Percentiles rank a stretch among this genome's conserved stretches.
Conservation (phyloP, 305 asterid genomes). For the Fraxinus sp. region DNA sequence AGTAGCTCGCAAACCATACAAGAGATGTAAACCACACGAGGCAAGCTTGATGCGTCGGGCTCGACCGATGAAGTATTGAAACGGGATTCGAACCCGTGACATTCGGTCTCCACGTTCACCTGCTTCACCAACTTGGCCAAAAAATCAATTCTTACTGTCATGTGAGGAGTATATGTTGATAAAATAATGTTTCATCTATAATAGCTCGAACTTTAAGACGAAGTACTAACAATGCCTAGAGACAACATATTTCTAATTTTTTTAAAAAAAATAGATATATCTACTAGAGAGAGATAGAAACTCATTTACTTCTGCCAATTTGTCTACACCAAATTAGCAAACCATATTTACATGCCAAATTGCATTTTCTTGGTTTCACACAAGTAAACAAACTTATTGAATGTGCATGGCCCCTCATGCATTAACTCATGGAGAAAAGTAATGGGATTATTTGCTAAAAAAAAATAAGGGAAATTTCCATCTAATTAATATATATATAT, state of each 20-base stretch:
- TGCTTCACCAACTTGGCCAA: too few species aligned
- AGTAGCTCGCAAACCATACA: too few species aligned
- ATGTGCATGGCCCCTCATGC: slow-evolving; percentile 49
- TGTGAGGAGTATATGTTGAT: background rate
- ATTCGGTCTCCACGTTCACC: too few species aligned
- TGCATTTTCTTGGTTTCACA: slow-evolving; percentile 22
- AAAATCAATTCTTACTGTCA: background rate
- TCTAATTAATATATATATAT: background rate
- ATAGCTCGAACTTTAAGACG: background rate
- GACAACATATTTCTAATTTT: background rate
- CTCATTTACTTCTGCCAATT: background rate
- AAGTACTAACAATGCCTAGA: background rate
- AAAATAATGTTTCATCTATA: background rate
- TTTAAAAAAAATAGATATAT: background rate
- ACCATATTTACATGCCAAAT: slow-evolving; percentile 8
- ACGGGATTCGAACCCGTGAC: too few species aligned
- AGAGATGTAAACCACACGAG: too few species aligned
- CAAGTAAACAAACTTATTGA: slow-evolving; percentile 33
- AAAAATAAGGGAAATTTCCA: slow-evolving; percentile 21
- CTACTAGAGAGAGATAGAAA: background rate
- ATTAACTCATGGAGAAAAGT: slow-evolving; percentile 38
- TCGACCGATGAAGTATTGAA: too few species aligned
- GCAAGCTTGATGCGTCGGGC: too few species aligned
- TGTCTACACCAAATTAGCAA: background rate
- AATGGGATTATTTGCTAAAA: slow-evolving; percentile 28